Base-by-base conservation (phyloP, 1,139 yeast genomes). In the Meyerozyma guilliermondii region DNA sequence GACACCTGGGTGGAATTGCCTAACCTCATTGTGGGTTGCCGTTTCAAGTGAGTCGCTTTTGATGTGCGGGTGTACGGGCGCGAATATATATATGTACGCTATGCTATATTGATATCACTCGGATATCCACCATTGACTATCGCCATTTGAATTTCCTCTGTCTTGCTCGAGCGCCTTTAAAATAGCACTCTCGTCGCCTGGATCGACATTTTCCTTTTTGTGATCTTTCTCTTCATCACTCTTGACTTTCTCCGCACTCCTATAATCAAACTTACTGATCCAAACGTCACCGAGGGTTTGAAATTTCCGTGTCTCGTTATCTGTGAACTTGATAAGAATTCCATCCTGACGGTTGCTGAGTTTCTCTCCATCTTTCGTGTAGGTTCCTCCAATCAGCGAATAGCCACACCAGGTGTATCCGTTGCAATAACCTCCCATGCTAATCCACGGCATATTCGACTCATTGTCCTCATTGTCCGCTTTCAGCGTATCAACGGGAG, bases 371-470 rank as follows among this genome's bases (percentile, higher is more conserved):
- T 23, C 23, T 7, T 35, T 22, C 6, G 46, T 24, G 43, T 39
- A 46, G 26, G 44, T 31, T 3, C 61, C 62, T 3, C 71, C 73
- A 24, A 65, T 55, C 40, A 59, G 57, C n/a, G 67, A 63, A 44
- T 65, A 66, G 2, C 63, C 71, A 52, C 73, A 67, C 71, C 72
- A 67, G 5, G 65, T 61, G 46, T 67, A 67, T 4, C 65, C 65
- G 38, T 54, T 46, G 47, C 73, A 67, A 46, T 65, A 66, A 16
- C 54, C 55, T 13, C 60, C 45, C 55, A 60, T 50, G 31, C 53
- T 56, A 24, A 50, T 41, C 73, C 73, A 67, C 3, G 67, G 52
- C 38, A 52, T 42, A 16, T 52, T 53, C 7, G 70, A 63, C 48
- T 67, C 72, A 9, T 62, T 55, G 9, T 63, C 63, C 26, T 47